A percentile compares a stretch with the other conserved stretches of the same genome.
Conservation (phyloP, 2,329 filamentous ascomycete species). For the Trichoderma polysporum region DNA sequence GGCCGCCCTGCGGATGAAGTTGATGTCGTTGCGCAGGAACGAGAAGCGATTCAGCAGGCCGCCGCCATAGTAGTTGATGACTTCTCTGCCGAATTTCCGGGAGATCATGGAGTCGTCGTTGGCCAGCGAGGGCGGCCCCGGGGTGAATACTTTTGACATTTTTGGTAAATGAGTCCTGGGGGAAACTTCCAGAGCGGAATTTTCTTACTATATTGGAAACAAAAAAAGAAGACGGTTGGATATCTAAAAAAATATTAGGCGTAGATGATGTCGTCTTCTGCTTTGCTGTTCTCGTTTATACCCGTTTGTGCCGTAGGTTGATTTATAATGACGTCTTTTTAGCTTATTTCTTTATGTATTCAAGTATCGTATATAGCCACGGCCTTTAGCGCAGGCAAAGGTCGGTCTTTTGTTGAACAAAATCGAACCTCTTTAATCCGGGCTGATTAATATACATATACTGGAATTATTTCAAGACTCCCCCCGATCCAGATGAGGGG, state of each 20-base stretch:
- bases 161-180: neutral
- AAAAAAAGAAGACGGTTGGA: neutral
- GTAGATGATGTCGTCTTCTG: neutral
- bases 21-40: conserved; percentile 69
- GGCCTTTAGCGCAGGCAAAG: neutral
- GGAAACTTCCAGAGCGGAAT: neutral
- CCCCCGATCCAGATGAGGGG: conserved; percentile 1
- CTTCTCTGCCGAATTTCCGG: conserved; percentile 74
- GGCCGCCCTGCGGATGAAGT: conserved; percentile 69
- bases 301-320: neutral
- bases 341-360: neutral
- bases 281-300: neutral
- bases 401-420: neutral
- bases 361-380: neutral
- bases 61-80: conserved; percentile 82
- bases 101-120: conserved; percentile 66
- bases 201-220: neutral
- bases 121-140: conserved; percentile 16
- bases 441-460: conserved; percentile 12
- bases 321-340: neutral
- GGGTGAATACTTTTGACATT: conserved; percentile 19
- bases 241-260: neutral
- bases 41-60: conserved; percentile 76
- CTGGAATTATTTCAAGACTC: neutral
- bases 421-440: neutral